Evolutionary conservation across 345 rosid species (phyloP).

Genomic region (Ceriops zippeliana): DNA sequence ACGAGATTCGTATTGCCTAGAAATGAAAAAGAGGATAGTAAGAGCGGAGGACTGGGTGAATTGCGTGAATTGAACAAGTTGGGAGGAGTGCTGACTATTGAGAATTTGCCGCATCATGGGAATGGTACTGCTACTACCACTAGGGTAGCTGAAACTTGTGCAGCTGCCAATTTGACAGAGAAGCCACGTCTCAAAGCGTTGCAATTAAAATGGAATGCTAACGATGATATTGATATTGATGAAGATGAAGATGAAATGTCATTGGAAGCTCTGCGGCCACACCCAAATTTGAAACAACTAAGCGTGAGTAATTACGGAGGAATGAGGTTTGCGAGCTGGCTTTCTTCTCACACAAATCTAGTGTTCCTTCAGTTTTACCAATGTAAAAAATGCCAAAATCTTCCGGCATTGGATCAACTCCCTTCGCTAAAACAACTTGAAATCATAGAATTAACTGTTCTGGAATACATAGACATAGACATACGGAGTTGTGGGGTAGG

Average conservation of each 20-base stretch:
- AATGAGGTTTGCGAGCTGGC: constrained; percentile 10
- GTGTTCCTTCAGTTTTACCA: background rate
- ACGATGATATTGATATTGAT: background rate
- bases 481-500: background rate
- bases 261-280: constrained; percentile 16
- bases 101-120: background rate
- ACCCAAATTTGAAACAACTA: constrained; percentile 8
- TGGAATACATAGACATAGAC: constrained; percentile 17
- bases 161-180: constrained; percentile 14
- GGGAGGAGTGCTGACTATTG: constrained; percentile 5
- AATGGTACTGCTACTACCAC: background rate
- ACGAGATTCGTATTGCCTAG: constrained; percentile 1
- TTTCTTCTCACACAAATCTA: constrained; percentile 3
- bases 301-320: constrained; percentile 12
- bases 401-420: constrained; percentile 12
- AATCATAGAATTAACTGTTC: background rate
- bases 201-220: constrained; percentile 6
- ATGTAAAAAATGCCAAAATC: constrained; percentile 5
- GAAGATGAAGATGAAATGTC: background rate
- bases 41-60: constrained; percentile 10
- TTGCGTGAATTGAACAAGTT: constrained; percentile 14
- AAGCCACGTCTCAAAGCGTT: constrained; percentile 8
- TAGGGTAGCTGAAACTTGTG: too few species aligned
- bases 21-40: background rate
- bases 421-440: constrained; percentile 7